Evolutionary conservation across 1,284 basidiomycete species (phyloP).

Genomic region (Austropuccinia psidii): DNA sequence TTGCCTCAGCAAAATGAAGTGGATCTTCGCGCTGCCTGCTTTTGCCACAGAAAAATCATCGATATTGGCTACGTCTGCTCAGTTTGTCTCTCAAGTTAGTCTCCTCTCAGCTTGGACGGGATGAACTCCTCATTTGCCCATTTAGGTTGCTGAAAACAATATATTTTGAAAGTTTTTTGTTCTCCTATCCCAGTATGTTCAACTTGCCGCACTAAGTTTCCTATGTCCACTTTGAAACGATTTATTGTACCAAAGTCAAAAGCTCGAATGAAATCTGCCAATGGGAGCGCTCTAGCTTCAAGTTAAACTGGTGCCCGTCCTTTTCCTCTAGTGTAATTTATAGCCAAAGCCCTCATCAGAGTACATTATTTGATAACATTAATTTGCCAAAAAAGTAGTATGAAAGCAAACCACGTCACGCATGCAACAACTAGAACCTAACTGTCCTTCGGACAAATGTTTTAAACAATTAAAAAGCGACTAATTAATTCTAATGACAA

Average conservation of each 20-base stretch:
- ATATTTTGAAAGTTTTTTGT: constrained; percentile 21
- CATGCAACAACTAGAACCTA: no score
- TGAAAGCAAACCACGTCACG: no score
- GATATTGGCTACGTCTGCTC: constrained; percentile 98
- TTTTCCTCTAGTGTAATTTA: no score
- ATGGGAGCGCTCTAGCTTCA: no score
- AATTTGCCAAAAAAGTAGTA: no score
- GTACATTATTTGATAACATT: no score
- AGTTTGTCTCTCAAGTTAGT: constrained; percentile 83
- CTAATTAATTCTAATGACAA: no score
- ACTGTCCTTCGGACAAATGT: no score
- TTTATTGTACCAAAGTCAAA: constrained; percentile 11
- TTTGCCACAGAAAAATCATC: constrained; percentile 94
- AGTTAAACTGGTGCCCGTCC: no score
- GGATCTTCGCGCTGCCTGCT: constrained; percentile 95
- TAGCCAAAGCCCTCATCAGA: no score
- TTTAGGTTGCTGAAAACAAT: neutral
- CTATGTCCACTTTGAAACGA: constrained; percentile 24
- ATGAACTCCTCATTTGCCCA: neutral
- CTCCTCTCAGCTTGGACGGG: neutral
- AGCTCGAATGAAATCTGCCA: neutral
- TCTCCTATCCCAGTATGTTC: constrained; percentile 29
- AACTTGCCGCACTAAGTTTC: constrained; percentile 34
- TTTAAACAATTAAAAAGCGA: no score
- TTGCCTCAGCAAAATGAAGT: constrained; percentile 88